Evolutionary conservation across 176 grass and related monocot species (phyloP), one percentile per base, ranked within the genome.

Genomic region (sorghum (Sorghum bicolor)): DNA sequence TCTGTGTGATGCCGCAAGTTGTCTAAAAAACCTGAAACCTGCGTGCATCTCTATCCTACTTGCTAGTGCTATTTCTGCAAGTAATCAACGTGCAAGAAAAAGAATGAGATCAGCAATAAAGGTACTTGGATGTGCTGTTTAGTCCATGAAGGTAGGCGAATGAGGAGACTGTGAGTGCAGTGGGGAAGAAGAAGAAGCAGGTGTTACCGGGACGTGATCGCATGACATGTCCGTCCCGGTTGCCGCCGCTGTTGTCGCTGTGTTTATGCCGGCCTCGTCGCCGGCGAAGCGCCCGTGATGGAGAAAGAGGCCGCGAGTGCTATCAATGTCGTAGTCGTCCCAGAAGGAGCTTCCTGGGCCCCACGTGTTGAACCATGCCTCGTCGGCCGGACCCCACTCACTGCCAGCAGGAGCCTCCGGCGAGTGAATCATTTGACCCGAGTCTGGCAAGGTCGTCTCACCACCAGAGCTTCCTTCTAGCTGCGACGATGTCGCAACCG

Each of bases 261-360:
- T n/a, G 11, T 64, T 78, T 50, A 70, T 70, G 67, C 33, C 69
- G 30, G 80, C 8, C 25, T 86, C 57, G 10, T 89, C 90, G 13
- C 79, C 84, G 43, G 74, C 82, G 67, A 95, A 85, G 50, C 80
- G 96, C 25, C 93, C 88, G 45, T 88, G 64, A 50, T 74, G 91
- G 74, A 96, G 83, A 36, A 94, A 85, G 22, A 99, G 80, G 82
- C 79, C 87, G n/a, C 78, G 92, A 14, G 89, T 79, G 43, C 64
- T 88, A 36, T 99, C 93, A 48, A 99, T 84, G 41, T 96, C 96
- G 87, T 90, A 83, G 80, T 99, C 96, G 80, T 99, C 96, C 96
- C 96, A 99, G 33, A 94, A 81, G 43, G 86, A 90, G 80, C 96
- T 99, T 17, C 80, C 91, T 0, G 96, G 96, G 8, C 93, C 96